These are phyloP conservation scores for Tricharina praecox DNA, from an alignment of 495 filamentous ascomycete genomes.

Conservation along the genomic window DNA sequence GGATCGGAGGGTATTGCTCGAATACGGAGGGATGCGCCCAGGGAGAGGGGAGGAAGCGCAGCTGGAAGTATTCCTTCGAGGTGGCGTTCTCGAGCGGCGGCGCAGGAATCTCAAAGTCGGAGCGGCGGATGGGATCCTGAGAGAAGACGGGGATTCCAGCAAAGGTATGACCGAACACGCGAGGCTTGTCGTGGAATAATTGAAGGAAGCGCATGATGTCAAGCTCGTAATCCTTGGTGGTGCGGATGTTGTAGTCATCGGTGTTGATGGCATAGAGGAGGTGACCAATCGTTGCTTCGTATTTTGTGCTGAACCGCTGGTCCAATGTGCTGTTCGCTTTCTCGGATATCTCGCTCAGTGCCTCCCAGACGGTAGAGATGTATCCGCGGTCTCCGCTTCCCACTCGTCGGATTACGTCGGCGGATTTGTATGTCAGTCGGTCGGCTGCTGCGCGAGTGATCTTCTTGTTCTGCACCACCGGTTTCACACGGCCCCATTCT, in stretches of 20 bases:
- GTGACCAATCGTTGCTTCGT: neutral
- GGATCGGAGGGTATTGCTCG: conserved; percentile 20
- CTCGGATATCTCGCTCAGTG: neutral
- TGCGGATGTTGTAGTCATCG: neutral
- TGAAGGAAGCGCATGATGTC: neutral
- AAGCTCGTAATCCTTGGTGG: neutral
- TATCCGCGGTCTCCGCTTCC: neutral
- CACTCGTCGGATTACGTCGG: too few relatives aligned
- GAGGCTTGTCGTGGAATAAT: neutral
- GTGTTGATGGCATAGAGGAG: conserved; percentile 2
- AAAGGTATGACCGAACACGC: conserved; percentile 19
- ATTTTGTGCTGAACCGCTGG: neutral
- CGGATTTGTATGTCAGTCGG: too few relatives aligned
- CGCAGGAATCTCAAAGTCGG: neutral
- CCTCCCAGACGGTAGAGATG: neutral
- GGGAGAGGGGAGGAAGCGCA: conserved; percentile 21
- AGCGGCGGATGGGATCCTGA: neutral
- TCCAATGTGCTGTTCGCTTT: neutral
- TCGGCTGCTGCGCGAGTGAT: neutral
- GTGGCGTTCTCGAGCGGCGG: neutral
- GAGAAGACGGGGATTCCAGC: conserved; percentile 12
- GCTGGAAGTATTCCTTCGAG: conserved; percentile 7
- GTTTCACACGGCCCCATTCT: conserved; percentile 23
- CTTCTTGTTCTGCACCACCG: neutral
- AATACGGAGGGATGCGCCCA: conserved; percentile 17